Conservation (phyloP, 108 stramenopile species). For the Hondaea fermentalgiana region DNA sequence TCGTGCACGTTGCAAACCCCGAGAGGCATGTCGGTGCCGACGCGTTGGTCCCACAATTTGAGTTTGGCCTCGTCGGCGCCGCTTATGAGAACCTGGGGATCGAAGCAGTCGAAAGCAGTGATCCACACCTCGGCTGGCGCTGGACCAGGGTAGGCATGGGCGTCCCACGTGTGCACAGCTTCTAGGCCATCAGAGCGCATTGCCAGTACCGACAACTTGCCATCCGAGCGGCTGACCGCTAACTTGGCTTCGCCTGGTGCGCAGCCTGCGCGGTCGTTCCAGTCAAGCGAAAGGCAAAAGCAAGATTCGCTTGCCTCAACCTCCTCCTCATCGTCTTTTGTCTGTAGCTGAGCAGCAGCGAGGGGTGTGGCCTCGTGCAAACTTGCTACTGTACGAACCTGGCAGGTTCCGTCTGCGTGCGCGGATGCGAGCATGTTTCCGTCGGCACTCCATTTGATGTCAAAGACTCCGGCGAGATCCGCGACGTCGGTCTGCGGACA, state of each 20-base stretch:
- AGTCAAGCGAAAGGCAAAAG: neutral
- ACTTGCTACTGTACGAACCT: neutral
- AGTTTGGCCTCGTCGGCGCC: neutral
- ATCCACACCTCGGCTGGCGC: slow-evolving; percentile 9
- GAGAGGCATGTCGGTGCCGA: neutral
- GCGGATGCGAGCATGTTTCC: neutral
- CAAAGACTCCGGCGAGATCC: neutral
- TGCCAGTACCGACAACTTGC: neutral
- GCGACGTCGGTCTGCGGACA: neutral
- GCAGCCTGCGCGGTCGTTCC: neutral
- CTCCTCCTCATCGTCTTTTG: neutral
- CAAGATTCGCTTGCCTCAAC: neutral
- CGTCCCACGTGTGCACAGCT: neutral
- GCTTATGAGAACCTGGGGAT: neutral
- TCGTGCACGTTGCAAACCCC: neutral
- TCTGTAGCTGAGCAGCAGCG: neutral
- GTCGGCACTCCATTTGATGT: slow-evolving; percentile 3
- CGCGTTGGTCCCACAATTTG: neutral
- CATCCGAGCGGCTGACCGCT: neutral
- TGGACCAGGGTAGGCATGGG: neutral
- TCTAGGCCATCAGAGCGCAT: neutral
- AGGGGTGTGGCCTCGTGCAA: neutral
- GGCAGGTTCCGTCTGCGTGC: neutral
- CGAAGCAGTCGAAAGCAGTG: neutral
- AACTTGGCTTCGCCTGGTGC: neutral